Conservation (phyloP, 192 early-diverging fungal species). For the Backusella tuberculispora region DNA sequence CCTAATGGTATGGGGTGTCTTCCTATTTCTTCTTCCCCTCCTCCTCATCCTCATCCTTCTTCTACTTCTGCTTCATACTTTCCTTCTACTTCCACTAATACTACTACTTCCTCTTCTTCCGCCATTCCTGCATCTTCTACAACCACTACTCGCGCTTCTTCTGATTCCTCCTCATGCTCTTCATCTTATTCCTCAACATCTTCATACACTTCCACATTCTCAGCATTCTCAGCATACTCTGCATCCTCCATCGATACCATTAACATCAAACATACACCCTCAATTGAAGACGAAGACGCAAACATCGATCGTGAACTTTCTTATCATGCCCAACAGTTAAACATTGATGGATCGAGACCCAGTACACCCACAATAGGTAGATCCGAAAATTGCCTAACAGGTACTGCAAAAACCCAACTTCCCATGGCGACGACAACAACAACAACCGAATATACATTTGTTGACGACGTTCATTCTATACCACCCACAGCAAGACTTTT, state of each 20-base stretch:
- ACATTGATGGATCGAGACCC: constrained; percentile 29
- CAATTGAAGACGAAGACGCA: constrained; percentile 36
- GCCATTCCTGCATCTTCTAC: neutral
- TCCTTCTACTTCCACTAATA: neutral
- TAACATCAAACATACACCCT: neutral
- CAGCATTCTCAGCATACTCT: neutral
- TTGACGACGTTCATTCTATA: neutral
- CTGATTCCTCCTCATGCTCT: neutral
- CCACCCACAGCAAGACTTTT: constrained; percentile 22
- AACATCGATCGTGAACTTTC: constrained; percentile 40
- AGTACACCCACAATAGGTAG: neutral
- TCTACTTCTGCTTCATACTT: neutral
- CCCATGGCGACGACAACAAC: neutral
- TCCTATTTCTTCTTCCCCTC: neutral
- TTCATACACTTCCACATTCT: neutral
- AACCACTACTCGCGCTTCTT: neutral
- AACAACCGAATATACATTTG: neutral
- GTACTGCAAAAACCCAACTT: constrained; percentile 6
- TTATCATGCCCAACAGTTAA: constrained; percentile 33
- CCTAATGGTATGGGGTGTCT: constrained; percentile 34
- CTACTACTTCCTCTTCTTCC: neutral
- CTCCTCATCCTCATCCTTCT: neutral
- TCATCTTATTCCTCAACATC: constrained; percentile 4
- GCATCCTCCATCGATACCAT: neutral
- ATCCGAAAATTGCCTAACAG: neutral